These are phyloP conservation scores for Bacidia gigantensis DNA, from an alignment of 495 filamentous ascomycete species.

Conservation along the genomic window DNA sequence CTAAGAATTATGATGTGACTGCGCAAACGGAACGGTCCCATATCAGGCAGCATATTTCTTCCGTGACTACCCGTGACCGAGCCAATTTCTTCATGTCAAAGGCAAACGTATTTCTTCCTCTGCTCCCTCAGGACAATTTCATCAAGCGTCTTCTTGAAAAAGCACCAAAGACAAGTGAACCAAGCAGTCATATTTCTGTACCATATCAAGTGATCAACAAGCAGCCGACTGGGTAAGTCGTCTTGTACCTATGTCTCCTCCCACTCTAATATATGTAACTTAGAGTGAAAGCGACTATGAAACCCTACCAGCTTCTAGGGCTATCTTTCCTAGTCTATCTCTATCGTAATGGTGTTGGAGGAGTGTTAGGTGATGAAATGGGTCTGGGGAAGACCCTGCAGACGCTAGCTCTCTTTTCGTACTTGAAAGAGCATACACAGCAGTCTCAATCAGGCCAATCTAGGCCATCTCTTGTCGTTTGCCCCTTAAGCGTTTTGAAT, in stretches of 20 bases:
- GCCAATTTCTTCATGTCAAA: constrained; percentile 38
- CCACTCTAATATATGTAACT: constrained; percentile 2
- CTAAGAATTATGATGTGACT: neutral
- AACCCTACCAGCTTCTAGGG: constrained; percentile 49
- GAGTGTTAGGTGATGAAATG: constrained; percentile 50
- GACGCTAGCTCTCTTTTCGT: constrained; percentile 42
- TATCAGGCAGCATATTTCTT: constrained; percentile 35
- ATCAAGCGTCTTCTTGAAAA: constrained; percentile 31
- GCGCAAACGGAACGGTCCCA: constrained; percentile 14
- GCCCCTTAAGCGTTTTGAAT: constrained; percentile 43
- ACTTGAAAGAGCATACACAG: constrained; percentile 28
- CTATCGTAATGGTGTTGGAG: constrained; percentile 42
- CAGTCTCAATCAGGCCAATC: constrained; percentile 19
- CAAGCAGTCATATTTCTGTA: constrained; percentile 10
- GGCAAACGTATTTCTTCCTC: constrained; percentile 37
- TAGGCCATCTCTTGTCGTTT: constrained; percentile 45
- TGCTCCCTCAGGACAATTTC: constrained; percentile 41
- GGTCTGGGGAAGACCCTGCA: constrained; percentile 51
- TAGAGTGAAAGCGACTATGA: constrained; percentile 38
- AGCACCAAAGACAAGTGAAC: constrained; percentile 1
- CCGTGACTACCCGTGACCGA: constrained; percentile 31
- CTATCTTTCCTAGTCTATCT: constrained; percentile 47
- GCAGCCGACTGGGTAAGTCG: constrained; percentile 35
- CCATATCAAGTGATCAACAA: constrained; percentile 34
- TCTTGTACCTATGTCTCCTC: neutral